Base-by-base conservation (phyloP, 306 rosid genomes). In the Lathyrus aphaca region DNA sequence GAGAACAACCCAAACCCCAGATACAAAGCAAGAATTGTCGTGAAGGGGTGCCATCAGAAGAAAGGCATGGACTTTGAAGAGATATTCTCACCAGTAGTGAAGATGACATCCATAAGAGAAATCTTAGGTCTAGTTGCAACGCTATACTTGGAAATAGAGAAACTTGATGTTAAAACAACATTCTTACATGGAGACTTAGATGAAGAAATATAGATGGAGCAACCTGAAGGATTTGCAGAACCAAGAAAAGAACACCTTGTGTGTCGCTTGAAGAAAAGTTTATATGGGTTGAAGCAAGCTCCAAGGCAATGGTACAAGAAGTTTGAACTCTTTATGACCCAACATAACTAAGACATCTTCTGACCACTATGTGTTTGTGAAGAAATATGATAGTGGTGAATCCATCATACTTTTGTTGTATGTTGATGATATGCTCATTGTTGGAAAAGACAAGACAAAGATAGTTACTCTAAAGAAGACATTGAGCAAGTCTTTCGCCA, bases 321-420 rank as follows among this genome's bases (percentile, higher is more conserved):
- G 23, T 21, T 21, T 21, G 23, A 21, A 21, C 23, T 21, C 23
- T 21, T 21, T 21, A 50, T 2, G 29, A 50, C 56, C 56, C 25
- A 50, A 50, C 56, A 50, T 6, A 50, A 53, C 0, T 53, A 53
- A 11, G 19, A 53, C 15, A 19, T 14, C n/a, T n/a, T n/a, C n/a
- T n/a, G n/a, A 53, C 59, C 6, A 53, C 8, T 53, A 6, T 21
- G 59, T 53, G 59, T 53, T 53, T 53, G 35, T 53, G 59, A 53
- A 53, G 59, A 53, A 53, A 19, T 19, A 53, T 19, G 13, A 53
- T 2, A 10, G 19, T 21, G 14, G 15, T 10, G 35, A 21, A 9
- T 21, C 15, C 30, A n/a, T n/a, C n/a, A n/a, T n/a, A n/a, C n/a
- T n/a, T n/a, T n/a, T n/a, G n/a, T n/a, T n/a, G n/a, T n/a, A 10